phyloP scores from a whole-genome alignment of 352 stramenopile species.

The Phytopythium sindhum region DNA sequence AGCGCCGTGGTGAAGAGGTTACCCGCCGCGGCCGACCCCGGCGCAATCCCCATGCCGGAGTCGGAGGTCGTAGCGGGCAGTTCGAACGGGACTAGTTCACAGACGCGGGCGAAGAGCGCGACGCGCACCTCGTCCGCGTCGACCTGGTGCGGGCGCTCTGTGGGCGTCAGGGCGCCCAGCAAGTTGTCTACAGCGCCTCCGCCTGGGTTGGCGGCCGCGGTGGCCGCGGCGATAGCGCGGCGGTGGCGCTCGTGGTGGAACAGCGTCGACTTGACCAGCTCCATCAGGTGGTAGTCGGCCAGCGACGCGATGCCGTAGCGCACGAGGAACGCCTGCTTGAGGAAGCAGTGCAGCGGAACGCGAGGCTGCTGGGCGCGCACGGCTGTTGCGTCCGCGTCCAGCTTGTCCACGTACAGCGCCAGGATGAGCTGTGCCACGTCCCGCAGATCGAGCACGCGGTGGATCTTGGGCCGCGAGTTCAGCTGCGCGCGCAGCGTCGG shows the following conservation, averaged over 20 bases:
- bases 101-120: constrained; percentile 50
- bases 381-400: constrained; percentile 37
- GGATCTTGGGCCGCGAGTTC: constrained; percentile 38
- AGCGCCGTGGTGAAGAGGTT: constrained; percentile 43
- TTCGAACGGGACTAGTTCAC: constrained; percentile 53
- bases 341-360: constrained; percentile 37
- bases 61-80: neutral
- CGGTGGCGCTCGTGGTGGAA: constrained; percentile 46
- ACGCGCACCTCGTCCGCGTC: constrained; percentile 24
- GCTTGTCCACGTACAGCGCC: constrained; percentile 47
- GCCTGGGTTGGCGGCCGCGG: neutral
- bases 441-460: constrained; percentile 51
- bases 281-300: constrained; percentile 67
- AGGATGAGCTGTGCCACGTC: constrained; percentile 42
- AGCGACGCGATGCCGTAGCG: constrained; percentile 56
- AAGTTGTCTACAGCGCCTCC: constrained; percentile 10
- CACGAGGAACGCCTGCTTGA: constrained; percentile 55
- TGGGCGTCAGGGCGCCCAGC: neutral
- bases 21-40: constrained; percentile 11
- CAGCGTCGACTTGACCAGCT: constrained; percentile 59
- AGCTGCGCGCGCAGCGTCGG: constrained; percentile 48
- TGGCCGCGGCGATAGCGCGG: neutral
- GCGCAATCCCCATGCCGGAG: neutral
- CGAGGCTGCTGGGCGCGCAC: constrained; percentile 23
- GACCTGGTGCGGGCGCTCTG: neutral